phyloP scores from a whole-genome alignment of 2,329 filamentous ascomycete species.

The Meredithiella fracta region DNA sequence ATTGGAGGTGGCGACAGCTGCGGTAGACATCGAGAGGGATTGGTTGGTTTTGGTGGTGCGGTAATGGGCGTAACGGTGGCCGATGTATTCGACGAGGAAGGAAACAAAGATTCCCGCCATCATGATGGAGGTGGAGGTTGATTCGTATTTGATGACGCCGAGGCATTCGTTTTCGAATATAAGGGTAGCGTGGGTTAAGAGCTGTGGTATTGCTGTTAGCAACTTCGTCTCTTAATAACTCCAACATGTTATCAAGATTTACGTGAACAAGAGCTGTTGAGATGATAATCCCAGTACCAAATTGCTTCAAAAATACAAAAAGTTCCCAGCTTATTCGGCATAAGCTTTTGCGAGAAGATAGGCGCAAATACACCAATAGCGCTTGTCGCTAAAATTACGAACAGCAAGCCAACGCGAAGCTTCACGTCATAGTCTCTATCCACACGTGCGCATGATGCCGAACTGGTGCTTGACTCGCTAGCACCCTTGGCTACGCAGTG shows the following conservation, averaged over 20 bases:
- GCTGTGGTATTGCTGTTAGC: slow-evolving; percentile 26
- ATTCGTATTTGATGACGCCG: slow-evolving; percentile 49
- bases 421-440: slow-evolving; percentile 47
- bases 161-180: slow-evolving; percentile 60
- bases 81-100: slow-evolving; percentile 53
- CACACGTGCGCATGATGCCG: slow-evolving; percentile 29
- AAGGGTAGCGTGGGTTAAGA: slow-evolving; percentile 54
- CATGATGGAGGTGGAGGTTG: slow-evolving; percentile 50
- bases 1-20: slow-evolving; percentile 19
- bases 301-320: slow-evolving; percentile 53
- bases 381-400: slow-evolving; percentile 54
- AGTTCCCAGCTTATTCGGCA: slow-evolving; percentile 31
- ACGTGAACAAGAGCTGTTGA: slow-evolving; percentile 56
- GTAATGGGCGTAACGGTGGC: slow-evolving; percentile 37
- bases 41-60: slow-evolving; percentile 20
- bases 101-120: slow-evolving; percentile 61
- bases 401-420: slow-evolving; percentile 53
- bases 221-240: background rate
- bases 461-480: slow-evolving; percentile 21
- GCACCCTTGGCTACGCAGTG: slow-evolving; percentile 36
- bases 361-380: slow-evolving; percentile 33
- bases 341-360: slow-evolving; percentile 15
- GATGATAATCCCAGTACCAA: slow-evolving; percentile 57
- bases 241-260: slow-evolving; percentile 17
- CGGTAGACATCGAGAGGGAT: slow-evolving; percentile 17